Base-by-base conservation (phyloP, 1,284 basidiomycete genomes). In the Acaromyces ingoldii region DNA sequence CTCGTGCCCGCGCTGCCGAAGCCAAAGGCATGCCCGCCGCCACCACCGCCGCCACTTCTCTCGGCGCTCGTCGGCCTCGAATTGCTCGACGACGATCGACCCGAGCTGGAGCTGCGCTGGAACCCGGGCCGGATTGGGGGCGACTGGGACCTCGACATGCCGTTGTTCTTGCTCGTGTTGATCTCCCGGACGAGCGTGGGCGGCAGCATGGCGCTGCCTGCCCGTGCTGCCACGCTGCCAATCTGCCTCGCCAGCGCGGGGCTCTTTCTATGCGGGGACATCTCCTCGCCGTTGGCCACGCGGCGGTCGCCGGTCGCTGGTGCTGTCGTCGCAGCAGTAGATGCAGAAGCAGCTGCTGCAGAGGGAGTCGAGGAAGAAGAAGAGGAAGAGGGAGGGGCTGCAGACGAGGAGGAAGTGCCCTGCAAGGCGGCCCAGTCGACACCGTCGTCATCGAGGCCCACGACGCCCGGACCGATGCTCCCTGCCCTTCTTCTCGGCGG, bases 401-500 rank as follows among this genome's bases (percentile, higher is more conserved):
- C 17, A 4, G 36, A 37, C 24, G 42, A 26, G 19, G 42, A 29
- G 19, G 17, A 2, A 15, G 21, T n/a, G 24, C 19, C 10, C 28
- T 5, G 11, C 9, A 43, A 22, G 17, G 28, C 24, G 9, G 49
- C 34, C 45, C 45, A 36, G 44, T 48, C 37, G 10, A 28, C n/a
- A n/a, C 31, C 55, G 37, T 43, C 52, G 3, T 25, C 44, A 25
- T 9, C 26, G 2, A 25, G 33, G 17, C 33, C 22, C 3, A 72
- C 63, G 2, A 82, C 73, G 0, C 88, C 87, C 0, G 89, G 90
- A 0, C 88, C 90, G 34, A 93, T 80, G 0, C 91, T 95, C 3
- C 83, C 80, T 3, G 86, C 82, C 6, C 89, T 17, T 19, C 50
- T 28, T 19, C 58, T 30, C 13, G 53, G 30, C 13, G 33, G 22